Evolutionary conservation across 2,329 filamentous ascomycete species (phyloP).

Genomic region (Colletotrichum caudatum): DNA sequence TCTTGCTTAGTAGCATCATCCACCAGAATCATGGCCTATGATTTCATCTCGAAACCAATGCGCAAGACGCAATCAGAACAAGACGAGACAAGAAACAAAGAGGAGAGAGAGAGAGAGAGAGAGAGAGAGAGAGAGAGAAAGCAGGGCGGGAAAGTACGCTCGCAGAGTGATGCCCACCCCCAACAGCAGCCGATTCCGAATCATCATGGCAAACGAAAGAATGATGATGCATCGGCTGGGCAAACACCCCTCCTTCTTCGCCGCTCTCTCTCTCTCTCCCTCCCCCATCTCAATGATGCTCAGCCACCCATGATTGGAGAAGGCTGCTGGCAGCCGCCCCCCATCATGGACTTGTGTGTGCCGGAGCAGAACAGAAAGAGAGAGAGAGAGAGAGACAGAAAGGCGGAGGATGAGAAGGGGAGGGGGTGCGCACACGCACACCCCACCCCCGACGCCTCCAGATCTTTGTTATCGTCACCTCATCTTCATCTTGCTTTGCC

Average conservation of each 20-base stretch:
- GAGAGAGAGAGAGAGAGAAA: background rate
- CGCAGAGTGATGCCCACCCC: conserved; percentile 5
- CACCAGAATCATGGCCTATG: background rate
- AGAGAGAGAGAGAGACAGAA: background rate
- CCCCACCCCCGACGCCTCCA: conserved; percentile 37
- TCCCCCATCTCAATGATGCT: conserved; percentile 5
- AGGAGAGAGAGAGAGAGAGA: too few relatives aligned
- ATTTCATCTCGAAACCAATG: background rate
- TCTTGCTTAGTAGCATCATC: background rate
- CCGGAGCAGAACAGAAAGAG: background rate
- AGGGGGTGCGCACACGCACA: conserved; percentile 11
- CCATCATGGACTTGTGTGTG: conserved; percentile 5
- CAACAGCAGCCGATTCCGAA: conserved; percentile 33
- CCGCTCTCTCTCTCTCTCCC: background rate
- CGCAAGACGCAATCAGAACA: conserved; percentile 4
- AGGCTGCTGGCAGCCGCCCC: conserved; percentile 23
- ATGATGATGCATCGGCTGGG: conserved; percentile 24
- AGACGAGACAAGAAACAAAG: too few relatives aligned
- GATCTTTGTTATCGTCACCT: conserved; percentile 40
- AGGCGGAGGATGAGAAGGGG: background rate
- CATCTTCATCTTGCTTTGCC: conserved; percentile 41
- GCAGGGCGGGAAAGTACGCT: background rate
- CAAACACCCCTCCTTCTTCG: background rate
- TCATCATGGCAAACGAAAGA: conserved; percentile 28
- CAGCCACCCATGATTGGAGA: conserved; percentile 33